Evolutionary conservation across 2,329 filamentous ascomycete species (phyloP), one percentile per base, ranked within the genome.

Genomic region (Phialophora tarda): DNA sequence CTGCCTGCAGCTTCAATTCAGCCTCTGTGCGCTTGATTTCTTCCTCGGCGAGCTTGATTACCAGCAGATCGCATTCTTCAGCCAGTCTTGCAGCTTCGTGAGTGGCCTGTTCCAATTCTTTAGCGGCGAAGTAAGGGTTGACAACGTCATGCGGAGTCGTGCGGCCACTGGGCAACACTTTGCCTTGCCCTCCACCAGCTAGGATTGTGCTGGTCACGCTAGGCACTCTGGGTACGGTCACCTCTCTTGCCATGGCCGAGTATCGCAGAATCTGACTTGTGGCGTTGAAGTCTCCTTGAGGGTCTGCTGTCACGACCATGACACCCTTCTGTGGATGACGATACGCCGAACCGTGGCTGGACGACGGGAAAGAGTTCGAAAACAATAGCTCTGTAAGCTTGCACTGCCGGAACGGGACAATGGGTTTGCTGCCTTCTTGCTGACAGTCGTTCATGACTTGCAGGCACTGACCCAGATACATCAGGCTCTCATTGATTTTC

Each of bases 401-500:
- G 80, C 91, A 94, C 76, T 93, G 91, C 34, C 91, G 85, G 78
- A 91, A 94, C 0, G 91, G 90, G 10, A 93, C 90, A 61, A 92
- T 82, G 47, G 89, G 86, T 88, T 92, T 94, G 75, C 85, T 87
- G 12, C 88, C 89, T 69, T 84, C 89, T 38, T 72, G 71, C 51
- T 89, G 88, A 34, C 89, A 85, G 73, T 94, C 92, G 66, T 90
- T 93, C 77, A 97, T 94, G 84, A 97, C 94, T 76, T 98, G 94
- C 73, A 99, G 85, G 76, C 95, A 99, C 75, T 98, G 95, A 0
- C 95, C 95, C 1, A 99, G 85, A 76, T 97, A 98, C 95, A 99
- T 99, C 75, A 99, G 82, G 75, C 92, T 96, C 78, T 97, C 93
- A 75, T 99, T 99, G 77, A 99, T 99, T 80, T 98, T 98, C 61